A percentile compares a stretch with the other conserved stretches of the same genome.
These are phyloP conservation scores for Cladosporium halotolerans DNA, from an alignment of 2,329 filamentous ascomycete species.

Conservation along the genomic window DNA sequence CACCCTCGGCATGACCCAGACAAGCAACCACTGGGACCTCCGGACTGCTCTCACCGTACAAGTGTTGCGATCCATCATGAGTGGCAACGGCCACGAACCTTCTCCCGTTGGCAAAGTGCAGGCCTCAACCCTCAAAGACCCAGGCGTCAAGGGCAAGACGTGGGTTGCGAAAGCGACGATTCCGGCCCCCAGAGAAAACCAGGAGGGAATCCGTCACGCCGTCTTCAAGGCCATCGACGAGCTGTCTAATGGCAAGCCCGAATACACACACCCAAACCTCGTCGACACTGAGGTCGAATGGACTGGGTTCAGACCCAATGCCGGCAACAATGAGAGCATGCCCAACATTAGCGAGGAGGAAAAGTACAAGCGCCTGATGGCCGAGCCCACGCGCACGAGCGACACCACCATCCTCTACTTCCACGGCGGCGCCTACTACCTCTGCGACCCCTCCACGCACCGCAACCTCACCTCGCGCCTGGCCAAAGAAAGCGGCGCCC, in stretches of 20 bases:
- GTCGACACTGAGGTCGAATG: constrained; percentile 64
- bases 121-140: constrained; percentile 54
- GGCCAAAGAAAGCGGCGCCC: constrained; percentile 60
- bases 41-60: constrained; percentile 66
- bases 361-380: constrained; percentile 62
- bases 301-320: constrained; percentile 62
- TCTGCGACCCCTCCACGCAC: constrained; percentile 65
- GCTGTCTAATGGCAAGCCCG: constrained; percentile 39
- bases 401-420: constrained; percentile 65
- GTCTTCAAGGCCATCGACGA: constrained; percentile 54
- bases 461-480: constrained; percentile 54
- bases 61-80: constrained; percentile 62
- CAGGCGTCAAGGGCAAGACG: constrained; percentile 67
- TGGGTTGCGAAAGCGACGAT: constrained; percentile 72
- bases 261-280: constrained; percentile 46
- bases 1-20: constrained; percentile 60
- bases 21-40: constrained; percentile 71
- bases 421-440: constrained; percentile 69
- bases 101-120: constrained; percentile 58
- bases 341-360: constrained; percentile 56
- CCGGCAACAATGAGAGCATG: constrained; percentile 43
- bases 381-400: constrained; percentile 50
- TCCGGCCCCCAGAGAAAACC: constrained; percentile 48
- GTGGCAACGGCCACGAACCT: constrained; percentile 33
- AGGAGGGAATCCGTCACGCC: constrained; percentile 48